phyloP scores from a whole-genome alignment of 2,329 filamentous ascomycete species.

The Chaetomiaceae sp. region DNA sequence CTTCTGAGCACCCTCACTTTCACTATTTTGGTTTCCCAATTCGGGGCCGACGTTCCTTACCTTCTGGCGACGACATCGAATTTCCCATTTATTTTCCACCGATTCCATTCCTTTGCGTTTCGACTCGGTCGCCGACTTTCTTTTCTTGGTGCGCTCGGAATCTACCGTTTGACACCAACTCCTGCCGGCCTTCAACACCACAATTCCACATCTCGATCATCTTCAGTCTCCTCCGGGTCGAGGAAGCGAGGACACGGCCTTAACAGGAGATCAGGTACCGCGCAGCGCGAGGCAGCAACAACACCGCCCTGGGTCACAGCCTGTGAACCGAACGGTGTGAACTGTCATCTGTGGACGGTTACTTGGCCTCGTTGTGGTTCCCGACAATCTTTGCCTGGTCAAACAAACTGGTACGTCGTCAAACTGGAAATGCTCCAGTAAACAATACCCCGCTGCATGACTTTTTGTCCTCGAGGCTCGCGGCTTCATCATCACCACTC shows the following conservation, averaged over 20 bases:
- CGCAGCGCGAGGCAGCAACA: not conserved
- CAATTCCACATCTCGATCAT: not conserved
- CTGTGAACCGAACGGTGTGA: constrained; percentile 12
- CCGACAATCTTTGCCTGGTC: constrained; percentile 15
- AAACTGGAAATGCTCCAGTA: not conserved
- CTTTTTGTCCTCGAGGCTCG: not conserved
- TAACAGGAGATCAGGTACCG: not conserved
- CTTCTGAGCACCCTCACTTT: constrained; percentile 15
- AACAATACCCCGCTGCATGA: not conserved
- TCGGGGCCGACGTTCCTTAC: constrained; percentile 19
- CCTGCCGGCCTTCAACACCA: not conserved
- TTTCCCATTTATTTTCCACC: not conserved
- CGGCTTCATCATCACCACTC: not conserved
- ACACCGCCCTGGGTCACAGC: not conserved
- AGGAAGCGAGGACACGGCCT: not conserved
- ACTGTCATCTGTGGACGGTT: constrained; percentile 15
- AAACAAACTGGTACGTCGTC: constrained; percentile 13
- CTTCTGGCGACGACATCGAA: constrained; percentile 5
- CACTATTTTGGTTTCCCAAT: constrained; percentile 2
- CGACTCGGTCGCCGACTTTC: constrained; percentile 22
- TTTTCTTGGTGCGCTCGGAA: constrained; percentile 10
- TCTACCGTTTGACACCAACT: constrained; percentile 3
- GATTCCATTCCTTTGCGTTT: constrained; percentile 12
- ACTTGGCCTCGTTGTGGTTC: constrained; percentile 16
- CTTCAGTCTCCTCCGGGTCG: not conserved